Conservation (phyloP, 257 asterid genomes). For the Eustoma russellianum region DNA sequence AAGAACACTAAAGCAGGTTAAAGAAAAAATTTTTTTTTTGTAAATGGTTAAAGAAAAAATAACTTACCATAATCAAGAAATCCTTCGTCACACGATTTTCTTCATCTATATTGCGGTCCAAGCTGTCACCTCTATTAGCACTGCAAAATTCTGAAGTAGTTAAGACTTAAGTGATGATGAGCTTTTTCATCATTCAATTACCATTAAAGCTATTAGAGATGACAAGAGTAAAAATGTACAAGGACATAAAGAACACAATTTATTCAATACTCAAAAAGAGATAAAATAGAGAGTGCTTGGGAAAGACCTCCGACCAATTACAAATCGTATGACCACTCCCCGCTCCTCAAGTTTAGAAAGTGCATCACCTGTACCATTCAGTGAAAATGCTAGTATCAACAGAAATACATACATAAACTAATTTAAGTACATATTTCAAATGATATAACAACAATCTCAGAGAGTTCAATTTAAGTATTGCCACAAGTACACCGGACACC, state of each 20-base stretch:
- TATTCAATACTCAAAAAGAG: constrained; percentile 7
- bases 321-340: constrained; percentile 66
- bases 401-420: neutral
- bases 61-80: constrained; percentile 79
- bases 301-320: constrained; percentile 76
- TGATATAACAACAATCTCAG: no score
- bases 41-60: neutral
- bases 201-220: constrained; percentile 7
- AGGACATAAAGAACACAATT: constrained; percentile 5
- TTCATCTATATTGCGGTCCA: constrained; percentile 79
- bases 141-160: constrained; percentile 40
- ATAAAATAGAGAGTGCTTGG: constrained; percentile 10
- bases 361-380: constrained; percentile 43
- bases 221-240: neutral
- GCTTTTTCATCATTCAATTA: neutral
- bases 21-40: neutral
- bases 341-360: constrained; percentile 65
- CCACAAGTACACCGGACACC: no score
- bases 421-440: no score
- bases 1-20: neutral
- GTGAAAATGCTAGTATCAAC: neutral
- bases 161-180: constrained; percentile 4
- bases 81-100: constrained; percentile 60
- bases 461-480: no score
- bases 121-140: constrained; percentile 88